These are phyloP conservation scores for Eutrema heterophyllum DNA, from an alignment of 345 rosid species.

Conservation along the genomic window DNA sequence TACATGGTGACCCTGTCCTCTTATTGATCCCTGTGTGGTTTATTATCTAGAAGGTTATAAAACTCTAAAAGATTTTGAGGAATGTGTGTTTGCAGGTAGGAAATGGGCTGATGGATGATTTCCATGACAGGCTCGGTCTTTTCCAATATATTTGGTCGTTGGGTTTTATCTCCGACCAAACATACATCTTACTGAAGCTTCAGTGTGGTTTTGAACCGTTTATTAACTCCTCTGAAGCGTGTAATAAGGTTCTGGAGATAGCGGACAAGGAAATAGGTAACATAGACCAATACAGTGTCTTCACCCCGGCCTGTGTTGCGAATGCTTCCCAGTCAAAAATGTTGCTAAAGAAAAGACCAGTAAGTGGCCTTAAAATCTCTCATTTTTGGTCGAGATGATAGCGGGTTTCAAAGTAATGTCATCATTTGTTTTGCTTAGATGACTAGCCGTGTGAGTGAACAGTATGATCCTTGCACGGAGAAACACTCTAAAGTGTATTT, in stretches of 20 bases:
- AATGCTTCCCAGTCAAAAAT: conserved; percentile 48
- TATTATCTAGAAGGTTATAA: neutral
- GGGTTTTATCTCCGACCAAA: conserved; percentile 87
- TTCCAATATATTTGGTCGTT: conserved; percentile 82
- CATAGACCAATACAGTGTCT: conserved; percentile 88
- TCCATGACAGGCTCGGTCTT: conserved; percentile 69
- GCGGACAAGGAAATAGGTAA: conserved; percentile 68
- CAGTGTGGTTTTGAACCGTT: conserved; percentile 70
- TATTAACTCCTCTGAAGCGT: conserved; percentile 57
- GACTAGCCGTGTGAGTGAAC: conserved; percentile 52
- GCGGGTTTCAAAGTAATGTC: neutral
- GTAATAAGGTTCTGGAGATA: conserved; percentile 45
- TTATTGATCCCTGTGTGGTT: neutral
- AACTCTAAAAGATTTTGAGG: neutral
- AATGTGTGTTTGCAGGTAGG: conserved; percentile 64
- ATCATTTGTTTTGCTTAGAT: conserved; percentile 33
- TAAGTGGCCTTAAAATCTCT: conserved; percentile 29
- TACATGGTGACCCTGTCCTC: conserved; percentile 57
- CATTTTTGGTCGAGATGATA: neutral
- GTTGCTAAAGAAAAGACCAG: conserved; percentile 57
- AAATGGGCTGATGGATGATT: conserved; percentile 87
- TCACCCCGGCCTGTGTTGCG: conserved; percentile 61
- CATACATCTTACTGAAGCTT: conserved; percentile 57
- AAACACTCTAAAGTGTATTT: conserved; percentile 69
- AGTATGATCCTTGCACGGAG: conserved; percentile 97